These are phyloP conservation scores for Vigna hirtella DNA, from an alignment of 306 rosid species.

Conservation along the genomic window DNA sequence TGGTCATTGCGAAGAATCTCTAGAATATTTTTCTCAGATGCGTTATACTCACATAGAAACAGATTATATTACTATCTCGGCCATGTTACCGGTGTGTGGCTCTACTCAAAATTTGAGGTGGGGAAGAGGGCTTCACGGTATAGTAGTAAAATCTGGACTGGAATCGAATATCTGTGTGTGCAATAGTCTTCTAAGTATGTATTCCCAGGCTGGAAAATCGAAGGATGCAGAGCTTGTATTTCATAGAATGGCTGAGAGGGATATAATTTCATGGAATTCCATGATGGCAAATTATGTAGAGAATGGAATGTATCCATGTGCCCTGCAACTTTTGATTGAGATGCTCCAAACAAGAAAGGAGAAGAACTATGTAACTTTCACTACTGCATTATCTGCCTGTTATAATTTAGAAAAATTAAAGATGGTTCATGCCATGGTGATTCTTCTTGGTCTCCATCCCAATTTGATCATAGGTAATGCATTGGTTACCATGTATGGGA, in stretches of 20 bases:
- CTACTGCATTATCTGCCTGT: slow-evolving; percentile 82
- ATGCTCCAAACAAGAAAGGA: slow-evolving; percentile 59
- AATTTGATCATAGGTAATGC: slow-evolving; percentile 72
- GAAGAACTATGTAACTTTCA: slow-evolving; percentile 67
- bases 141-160: slow-evolving; percentile 71
- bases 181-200: slow-evolving; percentile 85
- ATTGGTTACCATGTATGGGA: slow-evolving; percentile 85
- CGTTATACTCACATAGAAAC: slow-evolving; percentile 53
- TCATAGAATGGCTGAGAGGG: slow-evolving; percentile 73
- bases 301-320: slow-evolving; percentile 56
- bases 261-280: slow-evolving; percentile 92
- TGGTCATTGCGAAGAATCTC: slow-evolving; percentile 66
- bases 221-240: slow-evolving; percentile 73
- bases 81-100: slow-evolving; percentile 69
- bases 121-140: slow-evolving; percentile 83
- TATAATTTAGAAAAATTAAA: slow-evolving; percentile 58
- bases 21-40: slow-evolving; percentile 65
- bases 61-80: slow-evolving; percentile 68
- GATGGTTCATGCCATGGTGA: slow-evolving; percentile 70
- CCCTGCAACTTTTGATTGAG: slow-evolving; percentile 62
- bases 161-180: slow-evolving; percentile 70
- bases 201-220: slow-evolving; percentile 69
- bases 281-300: slow-evolving; percentile 79
- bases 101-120: slow-evolving; percentile 65
- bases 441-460: slow-evolving; percentile 59